A percentile compares a stretch with the other conserved stretches of the same genome.
phyloP scores from a whole-genome alignment of 441 rosid species.

The Bruguiera hainesii region DNA sequence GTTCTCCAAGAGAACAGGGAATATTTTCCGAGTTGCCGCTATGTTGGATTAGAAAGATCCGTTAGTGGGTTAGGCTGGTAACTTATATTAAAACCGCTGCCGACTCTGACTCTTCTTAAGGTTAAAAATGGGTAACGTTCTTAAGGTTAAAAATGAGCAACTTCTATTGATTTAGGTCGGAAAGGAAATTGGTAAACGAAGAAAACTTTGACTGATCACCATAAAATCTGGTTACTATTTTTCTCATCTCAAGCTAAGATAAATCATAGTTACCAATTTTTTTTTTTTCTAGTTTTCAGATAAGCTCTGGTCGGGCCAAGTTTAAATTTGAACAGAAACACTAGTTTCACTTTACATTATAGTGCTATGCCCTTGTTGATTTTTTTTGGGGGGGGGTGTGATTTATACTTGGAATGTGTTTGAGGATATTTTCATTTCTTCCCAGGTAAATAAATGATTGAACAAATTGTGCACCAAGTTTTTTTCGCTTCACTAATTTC shows the following conservation, averaged over 20 bases:
- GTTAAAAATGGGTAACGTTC: neutral
- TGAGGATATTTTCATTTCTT: neutral
- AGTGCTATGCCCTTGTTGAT: no score
- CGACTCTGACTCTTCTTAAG: neutral
- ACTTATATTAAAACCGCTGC: slow-evolving; percentile 9
- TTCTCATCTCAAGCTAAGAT: no score
- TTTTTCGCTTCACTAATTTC: neutral
- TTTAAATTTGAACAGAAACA: no score
- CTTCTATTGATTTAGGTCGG: neutral
- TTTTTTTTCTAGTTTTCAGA: no score
- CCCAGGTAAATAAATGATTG: neutral
- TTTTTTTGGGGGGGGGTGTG: no score
- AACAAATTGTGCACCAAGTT: neutral
- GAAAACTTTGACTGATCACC: neutral
- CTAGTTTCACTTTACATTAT: no score
- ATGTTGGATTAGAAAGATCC: slow-evolving; percentile 17
- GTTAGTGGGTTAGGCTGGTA: slow-evolving; percentile 13
- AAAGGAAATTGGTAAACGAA: neutral
- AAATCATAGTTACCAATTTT: no score
- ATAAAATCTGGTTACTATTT: neutral
- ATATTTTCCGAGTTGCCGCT: slow-evolving; percentile 11
- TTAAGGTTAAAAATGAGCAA: slow-evolving; percentile 3
- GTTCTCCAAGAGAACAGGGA: slow-evolving; percentile 21
- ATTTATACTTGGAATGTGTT: no score
- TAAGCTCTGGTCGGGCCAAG: no score